A percentile compares a stretch with the other conserved stretches of the same genome.
phyloP scores from a whole-genome alignment of 768 basidiomycete species.

The Termitomyces sp. region DNA sequence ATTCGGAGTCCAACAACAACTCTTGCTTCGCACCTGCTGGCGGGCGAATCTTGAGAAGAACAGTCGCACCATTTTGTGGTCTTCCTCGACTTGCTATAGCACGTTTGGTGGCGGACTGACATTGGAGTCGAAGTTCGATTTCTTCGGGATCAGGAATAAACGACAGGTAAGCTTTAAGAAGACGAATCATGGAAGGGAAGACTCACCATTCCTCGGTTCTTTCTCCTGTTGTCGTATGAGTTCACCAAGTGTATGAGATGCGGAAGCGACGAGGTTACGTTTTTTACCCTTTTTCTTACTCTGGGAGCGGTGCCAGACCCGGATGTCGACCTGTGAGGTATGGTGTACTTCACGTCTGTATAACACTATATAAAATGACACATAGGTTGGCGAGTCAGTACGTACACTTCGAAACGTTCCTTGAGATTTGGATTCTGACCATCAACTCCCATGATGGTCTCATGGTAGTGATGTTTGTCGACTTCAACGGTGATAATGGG shows the following conservation, averaged over 20 bases:
- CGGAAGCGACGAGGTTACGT: slow-evolving; percentile 50
- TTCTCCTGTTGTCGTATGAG: slow-evolving; percentile 44
- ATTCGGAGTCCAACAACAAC: neutral
- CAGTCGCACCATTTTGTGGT: slow-evolving; percentile 36
- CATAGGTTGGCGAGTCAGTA: slow-evolving; percentile 1
- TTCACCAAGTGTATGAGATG: slow-evolving; percentile 49
- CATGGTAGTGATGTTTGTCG: slow-evolving; percentile 48
- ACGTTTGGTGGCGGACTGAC: slow-evolving; percentile 29
- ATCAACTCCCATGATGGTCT: slow-evolving; percentile 59
- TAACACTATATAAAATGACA: neutral
- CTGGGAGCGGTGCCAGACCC: slow-evolving; percentile 53
- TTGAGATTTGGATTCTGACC: slow-evolving; percentile 71
- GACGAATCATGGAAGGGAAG: neutral
- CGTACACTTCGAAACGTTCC: slow-evolving; percentile 50
- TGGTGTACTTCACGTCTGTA: slow-evolving; percentile 36
- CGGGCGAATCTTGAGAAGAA: slow-evolving; percentile 24
- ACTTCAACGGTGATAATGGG: slow-evolving; percentile 60
- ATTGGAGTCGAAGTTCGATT: slow-evolving; percentile 44
- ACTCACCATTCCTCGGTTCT: slow-evolving; percentile 37
- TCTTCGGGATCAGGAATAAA: slow-evolving; percentile 22
- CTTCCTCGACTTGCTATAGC: slow-evolving; percentile 31
- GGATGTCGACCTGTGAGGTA: slow-evolving; percentile 45
- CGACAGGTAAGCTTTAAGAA: neutral
- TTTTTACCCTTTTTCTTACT: slow-evolving; percentile 64
- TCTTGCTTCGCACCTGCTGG: slow-evolving; percentile 9